phyloP scores from a whole-genome alignment of 495 filamentous ascomycete species.

The Hypoxylon rickii region DNA sequence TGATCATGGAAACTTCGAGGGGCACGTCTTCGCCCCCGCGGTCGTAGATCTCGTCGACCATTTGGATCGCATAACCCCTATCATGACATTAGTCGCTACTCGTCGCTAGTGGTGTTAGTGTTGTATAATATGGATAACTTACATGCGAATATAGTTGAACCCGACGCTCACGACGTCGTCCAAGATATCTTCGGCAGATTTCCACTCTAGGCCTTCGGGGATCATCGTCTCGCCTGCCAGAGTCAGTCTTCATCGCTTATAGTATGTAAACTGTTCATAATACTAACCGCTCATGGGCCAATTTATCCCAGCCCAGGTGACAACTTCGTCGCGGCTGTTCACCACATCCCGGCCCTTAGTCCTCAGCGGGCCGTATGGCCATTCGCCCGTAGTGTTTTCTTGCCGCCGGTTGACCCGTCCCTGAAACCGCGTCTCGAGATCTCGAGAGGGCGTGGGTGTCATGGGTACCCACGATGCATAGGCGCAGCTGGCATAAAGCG shows the following conservation, averaged over 20 bases:
- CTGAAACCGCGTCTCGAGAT: slow-evolving; percentile 20
- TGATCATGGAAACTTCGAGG: slow-evolving; percentile 47
- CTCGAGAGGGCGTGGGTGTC: slow-evolving; percentile 1
- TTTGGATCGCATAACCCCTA: slow-evolving; percentile 57
- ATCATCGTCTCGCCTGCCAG: slow-evolving; percentile 57
- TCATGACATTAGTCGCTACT: not conserved
- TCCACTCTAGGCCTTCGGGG: slow-evolving; percentile 61
- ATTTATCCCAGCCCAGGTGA: slow-evolving; percentile 60
- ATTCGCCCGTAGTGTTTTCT: slow-evolving; percentile 23
- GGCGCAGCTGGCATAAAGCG: slow-evolving; percentile 10
- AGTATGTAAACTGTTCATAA: not conserved
- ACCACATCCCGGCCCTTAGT: slow-evolving; percentile 52
- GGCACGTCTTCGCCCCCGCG: slow-evolving; percentile 51
- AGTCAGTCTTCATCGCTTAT: not conserved
- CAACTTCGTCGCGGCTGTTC: slow-evolving; percentile 45
- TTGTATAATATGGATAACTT: slow-evolving; percentile 1
- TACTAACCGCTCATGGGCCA: slow-evolving; percentile 52
- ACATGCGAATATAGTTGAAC: slow-evolving; percentile 60
- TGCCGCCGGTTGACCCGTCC: slow-evolving; percentile 9
- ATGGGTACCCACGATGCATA: slow-evolving; percentile 21
- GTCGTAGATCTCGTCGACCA: slow-evolving; percentile 61
- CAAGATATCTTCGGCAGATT: slow-evolving; percentile 53
- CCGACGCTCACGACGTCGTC: slow-evolving; percentile 51
- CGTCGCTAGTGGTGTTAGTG: not conserved
- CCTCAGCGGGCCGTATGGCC: slow-evolving; percentile 41